Evolutionary conservation across 495 filamentous ascomycete genomes (phyloP), one percentile per base, ranked within the genome.

Genomic region (Penicillium lividum): DNA sequence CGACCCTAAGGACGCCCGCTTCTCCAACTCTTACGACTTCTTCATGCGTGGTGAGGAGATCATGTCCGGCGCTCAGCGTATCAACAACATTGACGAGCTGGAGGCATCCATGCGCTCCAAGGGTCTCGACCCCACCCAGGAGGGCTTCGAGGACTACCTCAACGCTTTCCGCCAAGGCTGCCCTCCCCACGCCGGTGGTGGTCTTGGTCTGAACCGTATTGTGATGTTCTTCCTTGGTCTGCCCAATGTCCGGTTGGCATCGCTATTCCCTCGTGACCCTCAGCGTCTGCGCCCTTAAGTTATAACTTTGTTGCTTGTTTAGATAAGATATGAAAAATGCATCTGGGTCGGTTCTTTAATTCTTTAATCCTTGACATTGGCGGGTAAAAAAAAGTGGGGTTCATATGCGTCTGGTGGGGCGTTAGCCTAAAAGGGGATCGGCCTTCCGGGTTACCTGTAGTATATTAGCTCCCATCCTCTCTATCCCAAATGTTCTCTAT

Each of bases 41-140:
- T 93, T 95, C 81, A 89, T 96, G 88, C 87, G 92, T 62, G 90
- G 90, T 18, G 90, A 96, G 75, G 92, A 93, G 75, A 92, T 95
- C 70, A 84, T 93, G 74, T 89, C 85, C 11, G 92, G 92, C 51
- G 91, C 90, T 29, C 91, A 96, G 79, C 89, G 91, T 74, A 87
- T 96, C 65, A 81, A 96, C 80, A 72, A 89, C 61, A 82, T 89
- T 36, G 80, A 77, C 34, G 81, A 89, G 71, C 80, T 96, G 43
- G 81, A 85, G 67, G 81, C 80, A 8, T 82, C 84, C 10, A 90
- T 96, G 79, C 70, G 77, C 46, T 75, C 75, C 54, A 89, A 93
- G 77, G 90, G 88, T 11, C 70, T 96, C 38, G 84, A 93, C 69
- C 89, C 91, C 4, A 70, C 79, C 38, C 82, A 85, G 64, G 78